Evolutionary conservation across 371 early-diverging fungal genomes (phyloP), one percentile per base, ranked within the genome.

Genomic region (Basidiobolus meristosporus): DNA sequence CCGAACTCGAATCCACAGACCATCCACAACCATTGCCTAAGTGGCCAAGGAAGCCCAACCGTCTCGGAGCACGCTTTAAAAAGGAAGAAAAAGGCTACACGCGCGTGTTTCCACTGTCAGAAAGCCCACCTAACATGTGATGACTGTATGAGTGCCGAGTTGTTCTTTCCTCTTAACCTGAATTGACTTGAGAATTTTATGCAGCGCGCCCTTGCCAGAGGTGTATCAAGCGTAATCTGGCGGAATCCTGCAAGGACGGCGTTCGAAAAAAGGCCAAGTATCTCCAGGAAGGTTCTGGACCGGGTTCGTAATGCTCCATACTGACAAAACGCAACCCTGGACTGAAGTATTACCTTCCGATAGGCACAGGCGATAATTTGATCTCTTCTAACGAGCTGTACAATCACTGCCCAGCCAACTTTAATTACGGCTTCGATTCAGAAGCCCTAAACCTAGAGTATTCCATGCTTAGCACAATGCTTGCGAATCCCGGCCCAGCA

Each of bases 401-500:
- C 39, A 4, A 44, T 48, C 17, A 44, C 51, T 22, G 50, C 10
- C 21, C 50, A 7, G 22, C 50, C 5, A 19, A 31, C 18, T 36
- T 56, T 29, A 57, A 64, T 42, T 47, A 60, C 42, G 69, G 62
- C 36, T 90, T 90, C 61, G 83, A 80, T 36, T 87, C 87, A 1
- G 85, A 81, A 33, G 64, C 81, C 15, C 62, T 81, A 46, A 85
- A 82, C 51, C 68, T 83, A n/a, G 89, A 90, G 52, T 84, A 86
- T 48, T 70, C 80, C 6, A 73, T 87, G 30, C 57, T 88, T 14
- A 80, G 82, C 11, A 82, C 66, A 46, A 87, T 90, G 87, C 62
- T 87, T 52, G 16, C 63, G 54, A 46, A 37, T 19, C 37, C 37
- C 7, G 37, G 11, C 12, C 4, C 21, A 22, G 37, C 6, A 9